Evolutionary conservation across 2,329 filamentous ascomycete genomes (phyloP), one percentile per base, ranked within the genome.

Genomic region (Claviceps africana): DNA sequence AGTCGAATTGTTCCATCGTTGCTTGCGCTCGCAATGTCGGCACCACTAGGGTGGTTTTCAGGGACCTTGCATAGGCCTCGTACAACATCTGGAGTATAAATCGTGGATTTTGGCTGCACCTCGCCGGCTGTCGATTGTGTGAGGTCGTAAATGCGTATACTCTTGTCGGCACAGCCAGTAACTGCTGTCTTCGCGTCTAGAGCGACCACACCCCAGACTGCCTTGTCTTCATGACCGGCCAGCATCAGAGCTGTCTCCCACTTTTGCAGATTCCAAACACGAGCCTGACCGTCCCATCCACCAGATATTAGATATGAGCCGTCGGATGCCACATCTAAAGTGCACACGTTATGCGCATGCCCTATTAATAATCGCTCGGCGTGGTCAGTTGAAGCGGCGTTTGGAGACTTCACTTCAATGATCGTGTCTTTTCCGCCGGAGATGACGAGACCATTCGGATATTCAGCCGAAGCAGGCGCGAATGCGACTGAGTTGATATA

Each of bases 381-480:
- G 67, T 91, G 85, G 58, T 89, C 85, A 33, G 83, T 77, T 1
- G 83, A 73, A 28, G 75, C 67, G 50, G 83, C 79, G 11, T 74
- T 76, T 5, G 87, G 85, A 56, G 83, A 80, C 62, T 89, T 83
- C 48, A 94, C 87, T 65, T 97, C 91, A 61, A 98, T 91, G 57
- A 97, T 86, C 33, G 88, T 85, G 64, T 97, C 93, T 63, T 91
- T 87, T 53, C 93, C 93, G 57, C 87, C 89, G 0, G 90, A 93
- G 8, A 95, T 75, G 40, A 97, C 76, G 4, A 96, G 76, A 13
- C 93, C 93, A 51, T 93, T 78, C 0, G 88, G 81, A 58, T 82
- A 83, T 8, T 80, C 73, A 49, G 76, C 63, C 15, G 79, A 84
- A 0, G 90, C 81, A 2, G 82, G 82, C 0, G 88, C 72, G 60